phyloP scores from a whole-genome alignment of 192 early-diverging fungal genomes.

The Mortierella hygrophila region DNA sequence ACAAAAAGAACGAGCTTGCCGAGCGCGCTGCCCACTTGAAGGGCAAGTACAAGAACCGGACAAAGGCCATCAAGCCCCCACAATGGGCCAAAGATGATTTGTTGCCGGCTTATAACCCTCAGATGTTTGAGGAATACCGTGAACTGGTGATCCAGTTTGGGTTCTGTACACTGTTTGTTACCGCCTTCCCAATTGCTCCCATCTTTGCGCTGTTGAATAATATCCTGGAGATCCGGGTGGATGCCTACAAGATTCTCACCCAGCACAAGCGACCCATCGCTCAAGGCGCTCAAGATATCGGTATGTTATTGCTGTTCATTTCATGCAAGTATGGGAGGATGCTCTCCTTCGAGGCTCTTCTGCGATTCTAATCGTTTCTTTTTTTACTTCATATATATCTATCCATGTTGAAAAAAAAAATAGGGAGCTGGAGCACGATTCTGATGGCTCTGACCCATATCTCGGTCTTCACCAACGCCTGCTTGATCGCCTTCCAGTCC shows the following conservation, averaged over 20 bases:
- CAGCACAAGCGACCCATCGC: constrained; percentile 48
- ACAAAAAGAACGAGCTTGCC: constrained; percentile 47
- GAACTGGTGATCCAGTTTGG: constrained; percentile 76
- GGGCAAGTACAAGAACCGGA: constrained; percentile 40
- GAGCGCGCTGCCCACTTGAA: constrained; percentile 13
- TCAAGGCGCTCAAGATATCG: constrained; percentile 55
- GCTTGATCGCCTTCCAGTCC: constrained; percentile 60
- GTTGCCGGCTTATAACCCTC: constrained; percentile 49
- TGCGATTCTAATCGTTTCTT: neutral
- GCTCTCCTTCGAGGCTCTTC: neutral
- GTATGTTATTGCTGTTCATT: constrained; percentile 8
- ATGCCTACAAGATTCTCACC: constrained; percentile 58
- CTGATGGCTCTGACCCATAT: constrained; percentile 48
- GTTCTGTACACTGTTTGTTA: constrained; percentile 75
- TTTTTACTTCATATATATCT: neutral
- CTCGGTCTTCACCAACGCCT: constrained; percentile 57
- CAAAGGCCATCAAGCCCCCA: constrained; percentile 43
- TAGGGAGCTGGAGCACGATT: constrained; percentile 59
- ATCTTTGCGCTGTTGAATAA: constrained; percentile 75
- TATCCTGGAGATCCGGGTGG: constrained; percentile 70
- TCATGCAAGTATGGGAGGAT: neutral
- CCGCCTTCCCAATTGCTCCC: constrained; percentile 77
- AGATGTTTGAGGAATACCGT: constrained; percentile 56
- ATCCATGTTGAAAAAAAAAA: neutral
- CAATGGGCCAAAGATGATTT: constrained; percentile 64